These are phyloP conservation scores for Aeminium ludgeri DNA, from an alignment of 495 filamentous ascomycete species.

Conservation along the genomic window DNA sequence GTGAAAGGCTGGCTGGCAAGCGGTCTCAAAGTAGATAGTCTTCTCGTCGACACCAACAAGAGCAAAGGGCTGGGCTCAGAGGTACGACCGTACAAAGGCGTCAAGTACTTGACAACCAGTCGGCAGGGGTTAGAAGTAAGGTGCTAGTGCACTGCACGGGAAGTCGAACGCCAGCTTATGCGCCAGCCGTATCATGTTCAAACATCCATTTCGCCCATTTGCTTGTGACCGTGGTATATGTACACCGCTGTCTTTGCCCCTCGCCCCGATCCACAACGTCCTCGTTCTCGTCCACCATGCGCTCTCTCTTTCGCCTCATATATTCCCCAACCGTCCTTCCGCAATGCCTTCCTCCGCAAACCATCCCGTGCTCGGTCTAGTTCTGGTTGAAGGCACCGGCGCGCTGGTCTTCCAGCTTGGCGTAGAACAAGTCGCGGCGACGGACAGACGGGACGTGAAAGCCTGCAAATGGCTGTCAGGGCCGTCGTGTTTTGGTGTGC, in stretches of 20 bases:
- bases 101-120: slow-evolving; percentile 91
- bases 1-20: slow-evolving; percentile 92
- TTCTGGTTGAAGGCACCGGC: slow-evolving; percentile 27
- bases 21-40: slow-evolving; percentile 80
- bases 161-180: no score
- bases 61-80: slow-evolving; percentile 74
- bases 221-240: no score
- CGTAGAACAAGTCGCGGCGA: slow-evolving; percentile 58
- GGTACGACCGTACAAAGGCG: slow-evolving; percentile 91
- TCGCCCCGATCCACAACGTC: no score
- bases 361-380: not conserved
- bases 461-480: slow-evolving; percentile 28
- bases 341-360: no score
- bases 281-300: no score
- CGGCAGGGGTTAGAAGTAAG: slow-evolving; percentile 67
- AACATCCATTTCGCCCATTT: no score
- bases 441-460: slow-evolving; percentile 66
- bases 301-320: no score
- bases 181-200: no score
- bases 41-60: slow-evolving; percentile 68
- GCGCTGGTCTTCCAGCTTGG: slow-evolving; percentile 55
- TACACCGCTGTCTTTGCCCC: no score
- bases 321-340: no score
- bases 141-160: slow-evolving; percentile 28
- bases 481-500: not conserved